Conservation (phyloP, 1,284 basidiomycete species). For the Ceratobasidium theobromae region DNA sequence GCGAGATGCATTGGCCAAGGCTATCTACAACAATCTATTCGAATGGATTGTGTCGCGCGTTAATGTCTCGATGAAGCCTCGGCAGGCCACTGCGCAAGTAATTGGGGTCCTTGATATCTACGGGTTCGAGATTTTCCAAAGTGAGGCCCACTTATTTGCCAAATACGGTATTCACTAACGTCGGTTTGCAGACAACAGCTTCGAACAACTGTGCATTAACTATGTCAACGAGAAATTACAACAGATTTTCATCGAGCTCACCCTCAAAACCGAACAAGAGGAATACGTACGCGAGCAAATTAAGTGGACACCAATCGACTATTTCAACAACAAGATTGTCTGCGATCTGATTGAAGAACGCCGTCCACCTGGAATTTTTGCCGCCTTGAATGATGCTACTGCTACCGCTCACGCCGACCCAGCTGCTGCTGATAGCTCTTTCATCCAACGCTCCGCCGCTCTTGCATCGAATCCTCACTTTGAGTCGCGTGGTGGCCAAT, state of each 20-base stretch:
- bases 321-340: conserved; percentile 95
- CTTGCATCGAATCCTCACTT: conserved; percentile 86
- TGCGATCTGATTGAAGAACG: conserved; percentile 98
- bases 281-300: conserved; percentile 99
- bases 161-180: not conserved
- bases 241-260: conserved; percentile 99
- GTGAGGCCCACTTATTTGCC: conserved; percentile 40
- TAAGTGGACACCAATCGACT: conserved; percentile 99
- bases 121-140: conserved; percentile 97
- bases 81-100: conserved; percentile 72
- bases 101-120: conserved; percentile 99
- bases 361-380: conserved; percentile 95
- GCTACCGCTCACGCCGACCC: conserved; percentile 99
- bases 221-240: conserved; percentile 99
- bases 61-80: conserved; percentile 94
- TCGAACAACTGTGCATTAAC: conserved; percentile 99
- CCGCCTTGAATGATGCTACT: conserved; percentile 96
- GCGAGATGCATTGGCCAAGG: conserved; percentile 92
- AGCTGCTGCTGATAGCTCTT: conserved; percentile 93
- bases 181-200: conserved; percentile 82
- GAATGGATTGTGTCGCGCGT: conserved; percentile 99
- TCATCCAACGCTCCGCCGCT: conserved; percentile 86
- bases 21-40: conserved; percentile 98
- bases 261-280: conserved; percentile 98
- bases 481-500: conserved; percentile 87